Base-by-base conservation (phyloP, 1,284 basidiomycete species). In the Coriolopsis trogii region DNA sequence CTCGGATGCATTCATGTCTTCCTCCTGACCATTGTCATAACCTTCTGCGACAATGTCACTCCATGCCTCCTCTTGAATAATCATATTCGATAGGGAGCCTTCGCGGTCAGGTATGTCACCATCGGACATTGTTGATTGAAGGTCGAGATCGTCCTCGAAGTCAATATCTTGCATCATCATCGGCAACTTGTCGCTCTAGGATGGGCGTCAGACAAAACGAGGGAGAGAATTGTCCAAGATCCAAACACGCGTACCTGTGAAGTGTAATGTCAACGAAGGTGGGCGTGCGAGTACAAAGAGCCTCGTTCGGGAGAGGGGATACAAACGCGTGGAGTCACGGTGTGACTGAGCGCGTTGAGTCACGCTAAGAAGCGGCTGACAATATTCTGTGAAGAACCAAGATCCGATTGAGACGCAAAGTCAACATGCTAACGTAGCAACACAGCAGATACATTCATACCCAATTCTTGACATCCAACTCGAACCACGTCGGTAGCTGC, bases 401-500 rank as follows among this genome's bases (percentile, higher is more conserved):
- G 20, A 20, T 13, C n/a, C n/a, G n/a, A 30, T 7, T 7, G 28
- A 30, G 28, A 8, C 26, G 8, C 6, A 21, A 15, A 34, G 44
- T 10, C 25, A 7, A 40, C 24, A 47, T 41, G 12, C 15, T 21
- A 21, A 18, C 24, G 36, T 43, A 50, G 23, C 36, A 21, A 47
- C 24, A 40, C 25, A 30, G 36, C 46, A 31, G n/a, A 24, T 23
- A 16, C 33, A 9, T 1, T 73, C 62, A 78, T 16, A 70, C 73
- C 82, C 82, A 84, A 48, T 69, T 69, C 39, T 71, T 61, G 28
- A 82, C 68, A 45, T 82, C 76, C 55, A 87, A 63, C 10, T 79
- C 79, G 63, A 89, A 89, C 85, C 85, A 89, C 41, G 66, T 58
- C 2, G 87, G 86, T 16, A 89, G 63, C 51, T 74, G 77, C 41